Evolutionary conservation across 495 filamentous ascomycete species (phyloP).

Genomic region (Hypoxylon fuscum): DNA sequence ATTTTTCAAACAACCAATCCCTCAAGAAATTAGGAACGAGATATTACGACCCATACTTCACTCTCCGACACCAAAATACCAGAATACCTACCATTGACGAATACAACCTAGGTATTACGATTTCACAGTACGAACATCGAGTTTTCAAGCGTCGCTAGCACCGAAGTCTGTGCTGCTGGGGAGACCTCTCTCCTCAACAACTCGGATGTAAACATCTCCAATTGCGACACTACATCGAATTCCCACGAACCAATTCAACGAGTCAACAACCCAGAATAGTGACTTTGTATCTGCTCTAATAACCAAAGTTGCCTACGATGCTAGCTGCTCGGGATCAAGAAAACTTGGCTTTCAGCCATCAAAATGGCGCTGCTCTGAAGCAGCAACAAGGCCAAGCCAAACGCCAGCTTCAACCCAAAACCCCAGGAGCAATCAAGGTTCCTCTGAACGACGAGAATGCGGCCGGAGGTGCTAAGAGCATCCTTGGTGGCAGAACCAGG

Average conservation of each 20-base stretch:
- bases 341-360: constrained; percentile 79
- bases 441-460: constrained; percentile 88
- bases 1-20: constrained; percentile 27
- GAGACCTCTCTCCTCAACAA: constrained; percentile 20
- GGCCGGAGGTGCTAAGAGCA: constrained; percentile 62
- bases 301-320: constrained; percentile 56
- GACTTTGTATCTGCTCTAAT: background rate
- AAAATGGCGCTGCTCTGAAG: constrained; percentile 79
- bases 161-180: constrained; percentile 16
- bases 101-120: background rate
- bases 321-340: constrained; percentile 88
- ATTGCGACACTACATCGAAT: constrained; percentile 19
- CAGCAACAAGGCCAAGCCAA: constrained; percentile 67
- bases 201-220: constrained; percentile 22
- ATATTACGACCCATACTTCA: background rate
- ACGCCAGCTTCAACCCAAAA: constrained; percentile 74
- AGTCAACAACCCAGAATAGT: background rate
- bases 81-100: background rate
- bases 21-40: constrained; percentile 3
- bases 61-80: background rate
- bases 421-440: constrained; percentile 81
- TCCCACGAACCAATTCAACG: background rate
- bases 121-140: constrained; percentile 6
- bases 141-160: background rate
- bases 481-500: constrained; percentile 61